A percentile compares a stretch with the other conserved stretches of the same genome.
Conservation (phyloP, 1,284 basidiomycete genomes). For the Malassezia cuniculi region DNA sequence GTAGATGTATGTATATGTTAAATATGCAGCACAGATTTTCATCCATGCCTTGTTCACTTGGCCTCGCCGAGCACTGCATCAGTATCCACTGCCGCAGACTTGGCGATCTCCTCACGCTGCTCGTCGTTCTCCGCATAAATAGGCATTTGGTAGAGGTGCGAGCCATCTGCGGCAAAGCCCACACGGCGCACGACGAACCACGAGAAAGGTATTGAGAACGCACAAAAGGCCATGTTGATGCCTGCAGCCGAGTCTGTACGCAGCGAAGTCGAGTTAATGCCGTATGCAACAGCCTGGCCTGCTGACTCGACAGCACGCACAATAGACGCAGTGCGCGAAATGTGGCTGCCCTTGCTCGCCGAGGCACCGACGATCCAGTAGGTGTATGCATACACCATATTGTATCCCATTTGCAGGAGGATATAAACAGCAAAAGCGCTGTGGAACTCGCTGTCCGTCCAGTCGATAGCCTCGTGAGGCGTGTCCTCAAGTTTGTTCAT, state of each 20-base stretch:
- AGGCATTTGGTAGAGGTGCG: constrained; percentile 19
- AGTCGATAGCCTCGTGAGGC: constrained; percentile 19
- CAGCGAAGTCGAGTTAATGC: constrained; percentile 29
- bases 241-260: constrained; percentile 32
- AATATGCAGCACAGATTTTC: too few relatives aligned
- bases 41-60: too few relatives aligned
- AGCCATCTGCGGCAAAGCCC: constrained; percentile 24
- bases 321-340: constrained; percentile 35
- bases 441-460: constrained; percentile 32
- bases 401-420: constrained; percentile 32
- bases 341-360: constrained; percentile 23
- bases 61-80: too few relatives aligned
- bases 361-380: constrained; percentile 32
- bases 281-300: constrained; percentile 39
- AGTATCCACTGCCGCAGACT: too few relatives aligned
- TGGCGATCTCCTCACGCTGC: too few relatives aligned
- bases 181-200: constrained; percentile 36
- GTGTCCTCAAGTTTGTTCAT: constrained; percentile 23
- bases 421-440: constrained; percentile 36
- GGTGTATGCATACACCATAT: constrained; percentile 21
- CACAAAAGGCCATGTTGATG: constrained; percentile 37
- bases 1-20: too few relatives aligned
- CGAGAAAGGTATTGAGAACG: constrained; percentile 22
- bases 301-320: constrained; percentile 37
- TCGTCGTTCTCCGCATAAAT: constrained; percentile 17